These are phyloP conservation scores for Spatholobus suberectus DNA, from an alignment of 306 rosid species.

Conservation along the genomic window DNA sequence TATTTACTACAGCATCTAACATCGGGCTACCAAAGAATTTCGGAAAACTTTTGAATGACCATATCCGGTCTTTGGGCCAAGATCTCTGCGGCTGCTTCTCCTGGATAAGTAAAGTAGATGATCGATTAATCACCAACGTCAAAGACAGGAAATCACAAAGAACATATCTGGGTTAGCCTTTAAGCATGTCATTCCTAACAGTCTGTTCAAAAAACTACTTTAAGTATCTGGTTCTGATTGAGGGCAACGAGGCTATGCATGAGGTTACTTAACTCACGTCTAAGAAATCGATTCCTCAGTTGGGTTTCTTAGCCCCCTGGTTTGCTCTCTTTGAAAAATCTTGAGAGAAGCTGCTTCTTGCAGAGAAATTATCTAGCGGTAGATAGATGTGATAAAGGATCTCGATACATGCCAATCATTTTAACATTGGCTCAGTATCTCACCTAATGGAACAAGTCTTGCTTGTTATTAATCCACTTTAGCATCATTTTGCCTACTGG, in stretches of 20 bases:
- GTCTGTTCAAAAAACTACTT: background rate
- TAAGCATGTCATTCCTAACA: slow-evolving; percentile 1
- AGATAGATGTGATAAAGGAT: background rate
- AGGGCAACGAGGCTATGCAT: background rate
- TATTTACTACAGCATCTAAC: slow-evolving; percentile 77
- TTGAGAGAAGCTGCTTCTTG: background rate
- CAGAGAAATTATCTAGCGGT: background rate
- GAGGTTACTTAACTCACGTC: background rate
- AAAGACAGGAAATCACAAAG: slow-evolving; percentile 4
- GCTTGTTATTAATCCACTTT: background rate
- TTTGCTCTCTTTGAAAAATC: background rate
- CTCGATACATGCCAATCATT: background rate
- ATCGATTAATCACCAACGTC: slow-evolving; percentile 32
- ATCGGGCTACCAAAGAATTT: slow-evolving; percentile 92
- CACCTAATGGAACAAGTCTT: background rate
- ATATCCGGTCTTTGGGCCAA: slow-evolving; percentile 95
- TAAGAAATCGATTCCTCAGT: background rate
- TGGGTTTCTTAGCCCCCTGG: background rate
- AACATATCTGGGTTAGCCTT: background rate
- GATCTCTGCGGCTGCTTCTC: slow-evolving; percentile 93
- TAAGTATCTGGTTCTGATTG: slow-evolving; percentile 8
- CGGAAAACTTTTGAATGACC: slow-evolving; percentile 78
- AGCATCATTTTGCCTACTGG: slow-evolving; percentile 20
- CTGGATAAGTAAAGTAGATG: slow-evolving; percentile 51
- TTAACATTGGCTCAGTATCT: background rate